Evolutionary conservation across 345 rosid genomes (phyloP).

Genomic region (Moricandia moricandioides): DNA sequence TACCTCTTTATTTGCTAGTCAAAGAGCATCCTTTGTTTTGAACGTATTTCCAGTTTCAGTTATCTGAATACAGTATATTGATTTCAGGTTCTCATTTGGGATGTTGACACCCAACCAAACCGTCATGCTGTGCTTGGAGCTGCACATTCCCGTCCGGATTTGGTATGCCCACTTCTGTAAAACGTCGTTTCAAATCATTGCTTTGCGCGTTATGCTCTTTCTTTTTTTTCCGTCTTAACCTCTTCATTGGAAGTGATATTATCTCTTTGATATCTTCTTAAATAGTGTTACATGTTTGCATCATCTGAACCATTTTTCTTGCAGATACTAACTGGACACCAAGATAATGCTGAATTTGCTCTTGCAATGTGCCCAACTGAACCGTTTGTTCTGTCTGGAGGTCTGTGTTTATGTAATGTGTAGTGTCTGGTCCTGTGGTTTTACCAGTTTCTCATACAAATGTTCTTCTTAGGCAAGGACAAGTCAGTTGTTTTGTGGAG

Average conservation of each 20-base stretch:
- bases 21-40: constrained; percentile 5
- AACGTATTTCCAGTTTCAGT: background rate
- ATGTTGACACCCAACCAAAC: constrained; percentile 97
- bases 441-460: constrained; percentile 26
- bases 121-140: constrained; percentile 99
- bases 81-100: constrained; percentile 94
- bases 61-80: constrained; percentile 14
- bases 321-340: constrained; percentile 97
- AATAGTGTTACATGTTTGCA: background rate
- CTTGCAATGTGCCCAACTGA: constrained; percentile 98
- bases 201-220: background rate
- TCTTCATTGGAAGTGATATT: background rate
- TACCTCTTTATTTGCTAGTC: constrained; percentile 5
- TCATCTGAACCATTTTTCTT: constrained; percentile 29
- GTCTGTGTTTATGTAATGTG: constrained; percentile 42
- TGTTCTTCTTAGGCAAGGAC: constrained; percentile 77
- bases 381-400: constrained; percentile 99
- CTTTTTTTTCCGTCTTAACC: background rate
- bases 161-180: constrained; percentile 46
- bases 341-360: constrained; percentile 99
- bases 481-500: constrained; percentile 95
- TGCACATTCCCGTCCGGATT: constrained; percentile 85
- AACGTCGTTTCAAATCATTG: background rate
- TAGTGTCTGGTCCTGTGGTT: background rate
- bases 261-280: background rate